Percentiles rank a stretch among this genome's conserved stretches.
Conservation (phyloP, 2,329 filamentous ascomycete species). For the Talaromyces sp. region DNA sequence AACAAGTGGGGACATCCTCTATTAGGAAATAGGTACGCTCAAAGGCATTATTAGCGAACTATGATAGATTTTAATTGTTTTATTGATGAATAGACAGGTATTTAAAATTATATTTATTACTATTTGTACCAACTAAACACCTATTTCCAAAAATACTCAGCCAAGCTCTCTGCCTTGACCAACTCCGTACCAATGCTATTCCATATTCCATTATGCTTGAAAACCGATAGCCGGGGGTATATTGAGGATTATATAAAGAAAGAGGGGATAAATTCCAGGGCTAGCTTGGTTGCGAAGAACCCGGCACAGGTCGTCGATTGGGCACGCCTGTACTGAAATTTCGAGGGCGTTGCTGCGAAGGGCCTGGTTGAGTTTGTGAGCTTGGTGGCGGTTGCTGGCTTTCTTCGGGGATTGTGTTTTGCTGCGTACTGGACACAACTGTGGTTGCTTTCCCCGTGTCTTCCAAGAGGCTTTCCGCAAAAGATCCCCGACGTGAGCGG, state of each 20-base stretch:
- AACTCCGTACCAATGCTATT: slow-evolving; percentile 7
- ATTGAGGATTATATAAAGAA: not conserved
- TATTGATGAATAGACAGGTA: not conserved
- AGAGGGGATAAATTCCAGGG: not conserved
- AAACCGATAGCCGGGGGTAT: not conserved
- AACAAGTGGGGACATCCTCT: not conserved
- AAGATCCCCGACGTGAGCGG: slow-evolving; percentile 29
- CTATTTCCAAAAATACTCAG: not conserved
- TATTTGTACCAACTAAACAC: not conserved
- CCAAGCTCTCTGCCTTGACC: not conserved
- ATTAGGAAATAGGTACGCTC: not conserved
- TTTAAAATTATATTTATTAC: not conserved
- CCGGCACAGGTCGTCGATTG: slow-evolving; percentile 33
- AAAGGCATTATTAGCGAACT: not conserved
- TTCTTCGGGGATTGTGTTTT: slow-evolving; percentile 8
- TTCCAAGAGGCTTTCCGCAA: slow-evolving; percentile 28
- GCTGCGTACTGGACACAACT: slow-evolving; percentile 24
- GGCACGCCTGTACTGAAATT: slow-evolving; percentile 35
- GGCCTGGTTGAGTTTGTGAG: slow-evolving; percentile 16
- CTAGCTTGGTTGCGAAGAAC: slow-evolving; percentile 5
- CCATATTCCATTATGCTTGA: not conserved
- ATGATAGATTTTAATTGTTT: not conserved
- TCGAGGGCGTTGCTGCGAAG: slow-evolving; percentile 21
- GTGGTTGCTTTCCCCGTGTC: slow-evolving; percentile 24
- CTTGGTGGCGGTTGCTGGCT: slow-evolving; percentile 23